phyloP scores from a whole-genome alignment of 2,329 filamentous ascomycete species.

The Pseudogymnoascus sp. region DNA sequence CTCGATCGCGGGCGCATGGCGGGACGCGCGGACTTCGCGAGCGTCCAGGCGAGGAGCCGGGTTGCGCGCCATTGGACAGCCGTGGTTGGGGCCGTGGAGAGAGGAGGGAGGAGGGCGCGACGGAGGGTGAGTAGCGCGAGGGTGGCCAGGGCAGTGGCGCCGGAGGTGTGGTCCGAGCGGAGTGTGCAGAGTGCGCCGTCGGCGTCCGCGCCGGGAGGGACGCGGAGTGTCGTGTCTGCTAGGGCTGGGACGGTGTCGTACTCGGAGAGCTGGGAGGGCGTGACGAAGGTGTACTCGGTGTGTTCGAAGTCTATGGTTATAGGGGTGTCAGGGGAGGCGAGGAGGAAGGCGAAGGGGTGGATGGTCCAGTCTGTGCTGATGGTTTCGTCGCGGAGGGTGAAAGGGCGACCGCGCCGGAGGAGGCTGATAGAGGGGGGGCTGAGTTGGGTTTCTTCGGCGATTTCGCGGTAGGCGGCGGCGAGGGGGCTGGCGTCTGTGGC shows the following conservation, averaged over 20 bases:
- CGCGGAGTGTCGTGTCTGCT: constrained; percentile 49
- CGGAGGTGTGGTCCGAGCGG: constrained; percentile 51
- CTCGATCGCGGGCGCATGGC: constrained; percentile 58
- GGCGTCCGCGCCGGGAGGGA: constrained; percentile 42
- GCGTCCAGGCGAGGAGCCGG: constrained; percentile 54
- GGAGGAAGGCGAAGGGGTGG: constrained; percentile 54
- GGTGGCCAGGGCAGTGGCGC: constrained; percentile 51
- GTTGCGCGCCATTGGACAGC: constrained; percentile 49
- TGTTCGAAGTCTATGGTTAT: constrained; percentile 59
- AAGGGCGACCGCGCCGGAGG: constrained; percentile 45
- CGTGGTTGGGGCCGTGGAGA: constrained; percentile 20
- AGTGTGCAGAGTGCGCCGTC: constrained; percentile 42
- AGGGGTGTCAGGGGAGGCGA: constrained; percentile 35
- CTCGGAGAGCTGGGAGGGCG: constrained; percentile 39
- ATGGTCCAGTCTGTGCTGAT: constrained; percentile 55
- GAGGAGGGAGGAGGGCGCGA: constrained; percentile 36
- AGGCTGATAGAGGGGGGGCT: constrained; percentile 28
- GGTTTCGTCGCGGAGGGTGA: constrained; percentile 46
- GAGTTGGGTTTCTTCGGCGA: constrained; percentile 56
- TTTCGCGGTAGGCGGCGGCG: constrained; percentile 54
- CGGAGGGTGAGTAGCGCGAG: constrained; percentile 45
- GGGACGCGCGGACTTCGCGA: constrained; percentile 59
- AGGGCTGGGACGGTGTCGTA: constrained; percentile 52
- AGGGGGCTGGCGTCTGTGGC: constrained; percentile 44
- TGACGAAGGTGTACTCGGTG: constrained; percentile 48